Evolutionary conservation across 1,284 basidiomycete species (phyloP), one percentile per base, ranked within the genome.

Genomic region (Fomes fomentarius): DNA sequence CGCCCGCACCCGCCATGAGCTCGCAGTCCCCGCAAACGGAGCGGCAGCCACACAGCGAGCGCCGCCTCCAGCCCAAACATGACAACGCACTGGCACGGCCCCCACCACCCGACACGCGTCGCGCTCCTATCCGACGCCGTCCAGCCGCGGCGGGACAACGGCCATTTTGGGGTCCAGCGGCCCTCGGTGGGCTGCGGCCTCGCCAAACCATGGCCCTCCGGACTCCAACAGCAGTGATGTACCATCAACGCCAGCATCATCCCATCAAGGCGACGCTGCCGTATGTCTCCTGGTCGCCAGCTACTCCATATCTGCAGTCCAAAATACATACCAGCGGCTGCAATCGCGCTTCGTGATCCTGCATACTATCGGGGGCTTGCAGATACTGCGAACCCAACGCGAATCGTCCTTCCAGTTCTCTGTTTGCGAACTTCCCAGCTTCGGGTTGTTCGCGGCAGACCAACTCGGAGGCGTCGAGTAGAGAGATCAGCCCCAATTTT

Each of bases 191-290:
- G 51, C 48, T 48, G 49, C 47, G 52, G 56, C 44, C 53, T 54
- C 51, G 50, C 47, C 47, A 50, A 53, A 45, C 51, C 35, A 28
- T 37, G 28, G 52, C 52, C 51, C 44, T 45, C 30, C 47, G 31
- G 8, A 54, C 54, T 51, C 53, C 59, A 61, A 61, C 56, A 53
- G 51, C 51, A 40, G 30, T 61, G 59, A 61, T 61, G 59, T 33
- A 24, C 24, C 58, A 61, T 61, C 59, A 61, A 56, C 50, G 56
- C 52, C 58, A 54, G 49, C 59, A 61, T 61, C 59, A 61, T 50
- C 30, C 47, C 48, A 61, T 61, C 59, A 58, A 26, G n/a, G 43
- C 38, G 26, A 51, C 51, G 44, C 56, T 57, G 59, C 56, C 49
- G 51, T 46, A 42, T 35, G 30, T 50, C 37, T 30, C 49, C 52